Evolutionary conservation across 1,284 basidiomycete species (phyloP), one percentile per base, ranked within the genome.

Genomic region (Ceratobasidium sp.): DNA sequence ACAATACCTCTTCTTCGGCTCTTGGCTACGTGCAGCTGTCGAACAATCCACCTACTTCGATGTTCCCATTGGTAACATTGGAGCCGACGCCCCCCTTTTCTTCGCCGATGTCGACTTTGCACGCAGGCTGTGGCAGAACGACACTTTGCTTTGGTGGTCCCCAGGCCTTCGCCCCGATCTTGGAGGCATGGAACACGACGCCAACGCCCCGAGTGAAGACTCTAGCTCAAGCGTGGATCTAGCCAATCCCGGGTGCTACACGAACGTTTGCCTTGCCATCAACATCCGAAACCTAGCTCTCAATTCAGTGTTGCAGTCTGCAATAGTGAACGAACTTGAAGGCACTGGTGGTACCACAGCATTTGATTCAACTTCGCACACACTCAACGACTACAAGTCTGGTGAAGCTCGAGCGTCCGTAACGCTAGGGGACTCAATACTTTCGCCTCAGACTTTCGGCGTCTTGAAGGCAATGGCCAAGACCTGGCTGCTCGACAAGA

Each of bases 121-220:
- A 0, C 88, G 96, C 4, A 86, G 92, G 25, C 81, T 99, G 52
- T 82, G 88, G 58, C 88, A 89, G 68, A 92, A 97, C 73, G 97
- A 99, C 76, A 89, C 93, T 78, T 82, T 98, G 1, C 82, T 99
- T 1, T 99, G 97, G 97, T 99, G 97, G 97, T 96, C 96, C 2
- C 85, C 90, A 0, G 87, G 89, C 3, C 88, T 92, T 38, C 85
- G 85, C n/a, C 96, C 97, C 2, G 97, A 99, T 79, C 84, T 99
- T 0, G 97, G 97, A 47, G 97, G 97, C 1, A 85, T 90, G 55
- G 95, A 99, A 77, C 87, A 93, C 57, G 97, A 99, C 77, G 84
- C 85, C 47, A 85, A 91, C 57, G 86, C 87, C 0, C 81, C 84
- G 1, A 77, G 78, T 3, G 94, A 95, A 72, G 65, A 55, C 25